These are phyloP conservation scores for Neoboletus subvelutipes DNA, from an alignment of 768 basidiomycete species.

Conservation along the genomic window DNA sequence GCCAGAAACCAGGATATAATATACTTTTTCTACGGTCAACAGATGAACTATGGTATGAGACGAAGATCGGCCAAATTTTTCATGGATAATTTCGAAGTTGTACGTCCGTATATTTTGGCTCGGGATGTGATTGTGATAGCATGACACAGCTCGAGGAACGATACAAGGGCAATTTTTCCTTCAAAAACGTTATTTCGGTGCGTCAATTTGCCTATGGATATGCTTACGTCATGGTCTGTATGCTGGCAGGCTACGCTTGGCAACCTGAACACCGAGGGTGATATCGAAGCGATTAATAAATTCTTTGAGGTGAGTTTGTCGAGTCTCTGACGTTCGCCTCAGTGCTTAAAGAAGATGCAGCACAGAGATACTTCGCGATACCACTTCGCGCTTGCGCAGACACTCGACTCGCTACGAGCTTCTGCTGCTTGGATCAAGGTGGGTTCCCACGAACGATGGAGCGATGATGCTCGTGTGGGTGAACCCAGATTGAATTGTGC, in stretches of 20 bases:
- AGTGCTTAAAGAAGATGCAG: conserved; percentile 31
- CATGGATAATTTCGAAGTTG: conserved; percentile 64
- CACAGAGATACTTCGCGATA: conserved; percentile 71
- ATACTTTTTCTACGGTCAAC: conserved; percentile 62
- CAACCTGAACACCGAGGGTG: conserved; percentile 63
- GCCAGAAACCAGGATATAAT: conserved; percentile 61
- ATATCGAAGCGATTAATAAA: conserved; percentile 56
- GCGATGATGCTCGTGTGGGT: not conserved
- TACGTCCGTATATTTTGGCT: conserved; percentile 33
- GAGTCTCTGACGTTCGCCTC: not conserved
- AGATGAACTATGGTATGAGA: conserved; percentile 54
- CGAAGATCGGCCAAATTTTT: conserved; percentile 59
- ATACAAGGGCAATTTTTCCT: conserved; percentile 67
- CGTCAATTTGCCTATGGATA: conserved; percentile 12
- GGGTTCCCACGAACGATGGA: conserved; percentile 8
- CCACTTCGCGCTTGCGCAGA: conserved; percentile 60
- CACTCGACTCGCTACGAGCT: conserved; percentile 64
- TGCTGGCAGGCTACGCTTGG: conserved; percentile 36
- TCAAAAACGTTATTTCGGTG: conserved; percentile 55
- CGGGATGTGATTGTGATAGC: not conserved
- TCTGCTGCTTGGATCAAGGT: conserved; percentile 64
- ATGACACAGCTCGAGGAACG: conserved; percentile 55
- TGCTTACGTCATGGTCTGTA: conserved; percentile 3
- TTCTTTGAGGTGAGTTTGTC: conserved; percentile 70
- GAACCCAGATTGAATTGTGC: not conserved